Evolutionary conservation across 1,284 basidiomycete species (phyloP), one percentile per base, ranked within the genome.

Genomic region (Fistulina hepatica): DNA sequence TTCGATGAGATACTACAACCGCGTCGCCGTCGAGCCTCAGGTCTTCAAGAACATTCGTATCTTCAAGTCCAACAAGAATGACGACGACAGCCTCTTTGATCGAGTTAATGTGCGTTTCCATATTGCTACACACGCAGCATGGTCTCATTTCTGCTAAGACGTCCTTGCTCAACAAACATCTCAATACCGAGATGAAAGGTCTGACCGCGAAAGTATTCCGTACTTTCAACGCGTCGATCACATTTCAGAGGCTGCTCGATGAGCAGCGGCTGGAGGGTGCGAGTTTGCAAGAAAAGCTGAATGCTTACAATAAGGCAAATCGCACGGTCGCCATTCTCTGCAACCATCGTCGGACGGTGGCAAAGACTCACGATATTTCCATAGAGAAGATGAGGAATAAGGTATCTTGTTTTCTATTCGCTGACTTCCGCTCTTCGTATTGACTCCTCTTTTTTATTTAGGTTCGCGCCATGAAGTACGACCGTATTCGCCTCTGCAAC

Each of bases 171-270:
- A 97, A 97, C 66, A 92, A 91, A 54, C 88, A 95, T 59, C 69
- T 97, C 41, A 75, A 74, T 31, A 75, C 73, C 27, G 90, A 94
- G 58, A 97, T 97, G 92, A 86, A 91, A 48, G 93, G 93, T 12
- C 71, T 97, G 17, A 93, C 92, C 2, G 92, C 92, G 39, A 97
- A 97, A 59, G 92, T 97, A 16, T 97, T 97, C 71, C 92, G 92
- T 89, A 97, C 92, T 40, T 97, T 88, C 65, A 97, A 97, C 54
- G 92, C 92, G 12, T 97, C 92, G 20, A 79, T 77, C 59, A 94
- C 92, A 2, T 94, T 97, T 69, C 89, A 95, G 55, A 65, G 83
- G 35, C 79, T 94, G 48, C 65, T 97, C 41, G 83, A 90, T 50
- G 66, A 78, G 43, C 75, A 76, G 45, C 81, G 76, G 3, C 78